Percentiles rank a stretch among this genome's conserved stretches.
Evolutionary conservation across 2,329 filamentous ascomycete genomes (phyloP).

Genomic region (Orbilia blumenaviensis): DNA sequence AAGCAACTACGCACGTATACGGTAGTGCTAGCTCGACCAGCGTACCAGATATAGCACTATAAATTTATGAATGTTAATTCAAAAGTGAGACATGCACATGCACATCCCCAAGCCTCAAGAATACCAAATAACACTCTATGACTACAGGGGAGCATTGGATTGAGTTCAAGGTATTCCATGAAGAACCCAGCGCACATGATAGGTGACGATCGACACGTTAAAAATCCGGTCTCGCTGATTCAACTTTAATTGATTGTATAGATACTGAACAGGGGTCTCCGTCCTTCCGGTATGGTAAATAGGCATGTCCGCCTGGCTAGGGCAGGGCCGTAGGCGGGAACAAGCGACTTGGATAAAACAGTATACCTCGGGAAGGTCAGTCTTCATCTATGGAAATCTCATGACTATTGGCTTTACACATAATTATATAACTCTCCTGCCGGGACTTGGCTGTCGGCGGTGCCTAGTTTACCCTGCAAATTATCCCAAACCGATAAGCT

Average conservation of each 20-base stretch:
- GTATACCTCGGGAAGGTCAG: constrained; percentile 15
- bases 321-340: background rate
- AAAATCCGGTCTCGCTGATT: too few species aligned
- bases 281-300: background rate
- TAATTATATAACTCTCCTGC: background rate
- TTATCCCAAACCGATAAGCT: background rate
- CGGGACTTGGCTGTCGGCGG: background rate
- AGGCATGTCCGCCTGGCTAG: background rate
- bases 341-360: constrained; percentile 9
- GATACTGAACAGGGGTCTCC: background rate
- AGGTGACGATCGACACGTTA: too few species aligned
- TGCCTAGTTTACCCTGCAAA: background rate
- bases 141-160: too few species aligned
- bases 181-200: too few species aligned
- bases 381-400: background rate
- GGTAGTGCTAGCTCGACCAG: too few species aligned
- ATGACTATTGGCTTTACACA: background rate
- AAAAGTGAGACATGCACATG: too few species aligned
- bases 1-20: too few species aligned
- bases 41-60: too few species aligned
- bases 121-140: too few species aligned
- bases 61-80: too few species aligned
- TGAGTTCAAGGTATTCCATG: too few species aligned
- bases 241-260: background rate
- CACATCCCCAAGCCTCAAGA: too few species aligned